phyloP scores from a whole-genome alignment of 2,329 filamentous ascomycete species.

The Stachybotrys echinatus region DNA sequence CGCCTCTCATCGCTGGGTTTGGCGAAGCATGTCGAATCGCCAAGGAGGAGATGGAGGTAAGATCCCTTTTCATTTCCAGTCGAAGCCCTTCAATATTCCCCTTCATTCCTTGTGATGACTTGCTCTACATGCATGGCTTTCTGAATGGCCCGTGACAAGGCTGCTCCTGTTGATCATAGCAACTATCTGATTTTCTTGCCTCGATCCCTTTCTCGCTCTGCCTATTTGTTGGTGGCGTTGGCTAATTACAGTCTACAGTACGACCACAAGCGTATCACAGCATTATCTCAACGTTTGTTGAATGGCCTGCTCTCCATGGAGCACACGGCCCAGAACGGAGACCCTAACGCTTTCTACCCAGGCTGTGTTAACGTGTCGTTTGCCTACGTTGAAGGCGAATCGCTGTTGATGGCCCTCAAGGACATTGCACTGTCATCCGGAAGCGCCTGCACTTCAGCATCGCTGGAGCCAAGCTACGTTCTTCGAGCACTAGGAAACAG shows the following conservation, averaged over 20 bases:
- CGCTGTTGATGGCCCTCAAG: slow-evolving; percentile 95
- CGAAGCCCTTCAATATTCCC: slow-evolving; percentile 9
- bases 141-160: slow-evolving; percentile 66
- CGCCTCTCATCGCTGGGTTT: slow-evolving; percentile 84
- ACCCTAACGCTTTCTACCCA: slow-evolving; percentile 77
- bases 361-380: slow-evolving; percentile 98
- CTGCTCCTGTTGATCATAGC: slow-evolving; percentile 57
- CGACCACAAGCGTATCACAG: slow-evolving; percentile 77
- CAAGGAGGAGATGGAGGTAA: slow-evolving; percentile 83
- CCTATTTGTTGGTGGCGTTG: slow-evolving; percentile 4
- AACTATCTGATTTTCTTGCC: slow-evolving; percentile 52
- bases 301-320: slow-evolving; percentile 83
- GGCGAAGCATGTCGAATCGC: slow-evolving; percentile 94
- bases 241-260: slow-evolving; percentile 57
- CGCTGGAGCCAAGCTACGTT: slow-evolving; percentile 93
- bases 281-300: slow-evolving; percentile 76
- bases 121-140: slow-evolving; percentile 84
- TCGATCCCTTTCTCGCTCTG: neutral
- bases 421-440: slow-evolving; percentile 96
- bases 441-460: slow-evolving; percentile 94
- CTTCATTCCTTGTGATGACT: slow-evolving; percentile 60
- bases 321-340: slow-evolving; percentile 88
- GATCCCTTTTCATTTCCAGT: slow-evolving; percentile 26
- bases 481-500: slow-evolving; percentile 90
- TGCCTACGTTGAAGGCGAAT: slow-evolving; percentile 96